These are phyloP conservation scores for Echium plantagineum DNA, from an alignment of 257 asterid genomes.

Conservation along the genomic window DNA sequence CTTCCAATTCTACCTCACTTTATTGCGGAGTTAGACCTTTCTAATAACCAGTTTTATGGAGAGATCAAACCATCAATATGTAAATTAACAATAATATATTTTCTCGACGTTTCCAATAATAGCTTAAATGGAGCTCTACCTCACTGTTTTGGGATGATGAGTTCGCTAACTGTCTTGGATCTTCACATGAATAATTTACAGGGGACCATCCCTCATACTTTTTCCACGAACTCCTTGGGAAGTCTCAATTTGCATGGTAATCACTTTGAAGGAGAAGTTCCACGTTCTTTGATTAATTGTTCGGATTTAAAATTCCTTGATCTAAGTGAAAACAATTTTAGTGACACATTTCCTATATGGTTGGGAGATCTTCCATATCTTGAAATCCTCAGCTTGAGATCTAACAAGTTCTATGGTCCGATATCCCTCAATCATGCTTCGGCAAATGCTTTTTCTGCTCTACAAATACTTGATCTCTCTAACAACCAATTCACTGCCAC, in stretches of 20 bases:
- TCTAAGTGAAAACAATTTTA: constrained; percentile 5
- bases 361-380: not conserved
- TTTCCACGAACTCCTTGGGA: not conserved
- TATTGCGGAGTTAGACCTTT: not conserved
- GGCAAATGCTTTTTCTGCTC: not conserved
- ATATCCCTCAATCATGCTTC: not conserved
- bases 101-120: constrained; percentile 6
- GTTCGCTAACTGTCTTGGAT: constrained; percentile 2
- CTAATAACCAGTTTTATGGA: not conserved
- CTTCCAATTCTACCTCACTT: not conserved
- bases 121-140: constrained; percentile 10
- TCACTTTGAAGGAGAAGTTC: constrained; percentile 11
- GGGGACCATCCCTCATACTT: not conserved
- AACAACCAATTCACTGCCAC: constrained; percentile 5
- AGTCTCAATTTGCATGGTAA: constrained; percentile 9
- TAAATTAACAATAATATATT: not conserved
- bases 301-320: constrained; percentile 11
- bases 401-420: constrained; percentile 10
- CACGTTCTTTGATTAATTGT: constrained; percentile 8
- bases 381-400: constrained; percentile 3
- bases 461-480: constrained; percentile 13
- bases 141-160: constrained; percentile 2
- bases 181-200: not conserved
- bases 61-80: not conserved
- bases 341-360: constrained; percentile 15